These are phyloP conservation scores for Clarireedia homoeocarpa DNA, from an alignment of 2,329 filamentous ascomycete genomes.

Conservation along the genomic window DNA sequence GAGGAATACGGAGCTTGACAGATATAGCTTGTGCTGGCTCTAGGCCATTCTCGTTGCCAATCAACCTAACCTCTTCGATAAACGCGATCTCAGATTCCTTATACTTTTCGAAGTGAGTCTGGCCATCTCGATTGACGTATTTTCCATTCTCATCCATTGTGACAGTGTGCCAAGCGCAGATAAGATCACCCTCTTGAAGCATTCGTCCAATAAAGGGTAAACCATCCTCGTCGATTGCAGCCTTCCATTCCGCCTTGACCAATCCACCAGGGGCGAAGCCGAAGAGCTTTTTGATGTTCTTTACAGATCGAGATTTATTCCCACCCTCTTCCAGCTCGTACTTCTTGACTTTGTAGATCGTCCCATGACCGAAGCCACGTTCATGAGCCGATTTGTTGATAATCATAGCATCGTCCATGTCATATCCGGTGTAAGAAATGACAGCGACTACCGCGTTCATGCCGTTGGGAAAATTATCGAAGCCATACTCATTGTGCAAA, in stretches of 20 bases:
- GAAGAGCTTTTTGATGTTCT: constrained; percentile 72
- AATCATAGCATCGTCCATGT: constrained; percentile 99
- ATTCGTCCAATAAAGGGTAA: constrained; percentile 72
- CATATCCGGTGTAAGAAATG: constrained; percentile 97
- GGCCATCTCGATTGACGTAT: constrained; percentile 76
- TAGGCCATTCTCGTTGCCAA: constrained; percentile 75
- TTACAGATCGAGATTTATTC: constrained; percentile 55
- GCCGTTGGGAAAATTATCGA: constrained; percentile 97
- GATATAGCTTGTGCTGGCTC: constrained; percentile 84
- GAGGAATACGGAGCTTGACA: constrained; percentile 86
- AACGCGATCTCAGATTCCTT: constrained; percentile 85
- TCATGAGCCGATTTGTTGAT: constrained; percentile 96
- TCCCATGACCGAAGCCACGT: constrained; percentile 89
- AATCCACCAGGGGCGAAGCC: constrained; percentile 77
- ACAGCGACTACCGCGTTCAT: constrained; percentile 94
- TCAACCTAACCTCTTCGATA: constrained; percentile 85
- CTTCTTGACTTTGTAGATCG: constrained; percentile 96
- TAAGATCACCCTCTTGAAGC: constrained; percentile 71
- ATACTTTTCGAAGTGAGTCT: constrained; percentile 87
- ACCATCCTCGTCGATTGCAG: constrained; percentile 78
- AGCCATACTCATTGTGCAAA: constrained; percentile 89
- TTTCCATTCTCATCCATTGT: constrained; percentile 70
- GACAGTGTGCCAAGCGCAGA: constrained; percentile 87
- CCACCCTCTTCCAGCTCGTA: constrained; percentile 75
- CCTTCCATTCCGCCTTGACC: constrained; percentile 61